Percentiles rank a stretch among this genome's conserved stretches.
Conservation (phyloP, 768 basidiomycete genomes). For the Hypsizygus marmoreus region DNA sequence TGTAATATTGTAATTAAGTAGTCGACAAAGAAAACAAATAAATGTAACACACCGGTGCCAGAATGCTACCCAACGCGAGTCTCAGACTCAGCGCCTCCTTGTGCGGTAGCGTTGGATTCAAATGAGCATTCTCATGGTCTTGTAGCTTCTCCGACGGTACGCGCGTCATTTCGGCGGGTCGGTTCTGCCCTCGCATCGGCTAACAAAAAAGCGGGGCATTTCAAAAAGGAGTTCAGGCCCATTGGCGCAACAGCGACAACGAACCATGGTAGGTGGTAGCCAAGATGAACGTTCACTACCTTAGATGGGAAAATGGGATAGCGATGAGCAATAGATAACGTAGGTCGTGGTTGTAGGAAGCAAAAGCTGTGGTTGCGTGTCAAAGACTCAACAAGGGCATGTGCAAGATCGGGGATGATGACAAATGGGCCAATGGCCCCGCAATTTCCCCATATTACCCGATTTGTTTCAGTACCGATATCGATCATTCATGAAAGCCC, state of each 20-base stretch:
- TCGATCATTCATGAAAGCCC: background rate
- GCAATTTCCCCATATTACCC: constrained; percentile 23
- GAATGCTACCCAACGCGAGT: constrained; percentile 60
- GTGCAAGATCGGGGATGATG: constrained; percentile 14
- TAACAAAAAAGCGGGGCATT: constrained; percentile 12
- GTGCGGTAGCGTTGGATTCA: constrained; percentile 39
- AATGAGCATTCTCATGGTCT: constrained; percentile 25
- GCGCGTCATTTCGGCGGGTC: constrained; percentile 29
- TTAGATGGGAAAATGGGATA: background rate
- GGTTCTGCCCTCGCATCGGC: constrained; percentile 38
- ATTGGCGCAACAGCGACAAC: constrained; percentile 5
- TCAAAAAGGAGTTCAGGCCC: background rate
- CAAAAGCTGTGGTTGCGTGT: constrained; percentile 12
- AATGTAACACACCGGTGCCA: constrained; percentile 51
- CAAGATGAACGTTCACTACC: background rate
- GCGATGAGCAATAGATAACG: background rate
- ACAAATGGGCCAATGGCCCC: constrained; percentile 37
- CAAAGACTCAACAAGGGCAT: constrained; percentile 15
- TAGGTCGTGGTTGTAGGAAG: background rate
- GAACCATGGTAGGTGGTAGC: constrained; percentile 3
- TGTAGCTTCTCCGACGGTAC: constrained; percentile 18
- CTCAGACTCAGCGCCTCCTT: constrained; percentile 54
- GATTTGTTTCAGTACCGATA: background rate
- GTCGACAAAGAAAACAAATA: constrained; percentile 11
- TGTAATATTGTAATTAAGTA: constrained; percentile 10